Percentiles rank a stretch among this genome's conserved stretches.
phyloP scores from a whole-genome alignment of 2,329 filamentous ascomycete genomes.

The Paecilomyces sp. region DNA sequence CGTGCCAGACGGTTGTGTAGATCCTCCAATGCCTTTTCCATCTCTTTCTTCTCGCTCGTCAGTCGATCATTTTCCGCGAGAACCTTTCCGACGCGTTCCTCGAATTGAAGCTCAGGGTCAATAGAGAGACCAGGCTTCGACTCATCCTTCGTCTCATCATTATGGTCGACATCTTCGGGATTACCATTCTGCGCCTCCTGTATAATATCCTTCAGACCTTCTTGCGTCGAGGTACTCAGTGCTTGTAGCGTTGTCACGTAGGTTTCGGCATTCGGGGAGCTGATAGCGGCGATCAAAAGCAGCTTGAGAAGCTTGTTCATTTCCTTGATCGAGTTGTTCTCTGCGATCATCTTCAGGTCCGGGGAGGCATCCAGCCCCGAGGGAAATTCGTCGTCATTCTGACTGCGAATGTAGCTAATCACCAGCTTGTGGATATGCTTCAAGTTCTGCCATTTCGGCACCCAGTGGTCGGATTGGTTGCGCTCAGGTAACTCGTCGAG shows the following conservation, averaged over 20 bases:
- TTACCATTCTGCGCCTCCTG: slow-evolving; percentile 38
- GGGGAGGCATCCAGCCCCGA: slow-evolving; percentile 34
- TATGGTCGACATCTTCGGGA: slow-evolving; percentile 26
- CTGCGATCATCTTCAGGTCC: slow-evolving; percentile 41
- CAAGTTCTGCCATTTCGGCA: slow-evolving; percentile 42
- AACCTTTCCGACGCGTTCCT: slow-evolving; percentile 42
- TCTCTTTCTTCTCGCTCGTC: slow-evolving; percentile 43
- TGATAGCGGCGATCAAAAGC: slow-evolving; percentile 56
- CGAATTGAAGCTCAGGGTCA: slow-evolving; percentile 40
- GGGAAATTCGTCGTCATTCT: slow-evolving; percentile 37
- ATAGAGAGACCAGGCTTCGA: slow-evolving; percentile 28
- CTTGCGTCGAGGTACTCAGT: slow-evolving; percentile 36
- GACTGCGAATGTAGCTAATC: slow-evolving; percentile 37
- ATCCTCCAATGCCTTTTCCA: slow-evolving; percentile 46
- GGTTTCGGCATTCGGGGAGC: slow-evolving; percentile 49
- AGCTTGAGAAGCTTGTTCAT: slow-evolving; percentile 53
- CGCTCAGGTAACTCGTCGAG: slow-evolving; percentile 41
- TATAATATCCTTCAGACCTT: slow-evolving; percentile 40
- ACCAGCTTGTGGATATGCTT: slow-evolving; percentile 42
- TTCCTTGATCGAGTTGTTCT: slow-evolving; percentile 35
- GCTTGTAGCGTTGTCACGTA: slow-evolving; percentile 46
- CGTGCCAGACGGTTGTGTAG: slow-evolving; percentile 56
- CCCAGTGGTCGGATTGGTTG: slow-evolving; percentile 38
- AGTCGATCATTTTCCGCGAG: slow-evolving; percentile 54
- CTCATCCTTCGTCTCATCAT: slow-evolving; percentile 30